Conservation (phyloP, 139 green algal genomes). For the Coccomyxa sp. region DNA sequence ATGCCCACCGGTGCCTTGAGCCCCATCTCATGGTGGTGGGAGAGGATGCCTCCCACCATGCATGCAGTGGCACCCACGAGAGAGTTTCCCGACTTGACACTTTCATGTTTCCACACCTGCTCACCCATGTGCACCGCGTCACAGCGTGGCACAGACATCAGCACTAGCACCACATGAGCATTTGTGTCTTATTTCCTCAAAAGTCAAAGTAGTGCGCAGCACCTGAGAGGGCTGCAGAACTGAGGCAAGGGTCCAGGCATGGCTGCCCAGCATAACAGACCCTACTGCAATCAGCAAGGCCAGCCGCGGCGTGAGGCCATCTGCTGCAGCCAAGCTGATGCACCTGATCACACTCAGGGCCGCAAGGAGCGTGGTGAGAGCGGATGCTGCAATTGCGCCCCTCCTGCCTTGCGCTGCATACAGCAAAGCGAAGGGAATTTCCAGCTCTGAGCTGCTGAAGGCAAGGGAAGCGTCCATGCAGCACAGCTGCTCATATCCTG, state of each 20-base stretch:
- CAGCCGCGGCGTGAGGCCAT: neutral
- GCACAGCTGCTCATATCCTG: too few relatives aligned
- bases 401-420: neutral
- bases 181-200: neutral
- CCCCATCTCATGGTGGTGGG: neutral
- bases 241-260: neutral
- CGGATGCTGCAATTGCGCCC: neutral
- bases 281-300: neutral
- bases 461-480: neutral
- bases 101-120: neutral
- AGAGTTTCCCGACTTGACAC: neutral
- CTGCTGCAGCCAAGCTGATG: too few relatives aligned
- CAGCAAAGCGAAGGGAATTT: neutral
- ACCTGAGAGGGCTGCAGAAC: neutral
- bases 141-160: neutral
- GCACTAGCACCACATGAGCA: neutral
- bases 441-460: neutral
- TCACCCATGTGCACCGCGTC: neutral
- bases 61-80: neutral
- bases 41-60: neutral
- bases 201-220: neutral
- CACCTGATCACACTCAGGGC: neutral
- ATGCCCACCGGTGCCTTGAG: neutral
- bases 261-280: neutral
- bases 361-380: neutral